Percentiles rank a stretch among this genome's conserved stretches.
phyloP scores from a whole-genome alignment of 2,329 filamentous ascomycete genomes.

The Fusarium sp. region DNA sequence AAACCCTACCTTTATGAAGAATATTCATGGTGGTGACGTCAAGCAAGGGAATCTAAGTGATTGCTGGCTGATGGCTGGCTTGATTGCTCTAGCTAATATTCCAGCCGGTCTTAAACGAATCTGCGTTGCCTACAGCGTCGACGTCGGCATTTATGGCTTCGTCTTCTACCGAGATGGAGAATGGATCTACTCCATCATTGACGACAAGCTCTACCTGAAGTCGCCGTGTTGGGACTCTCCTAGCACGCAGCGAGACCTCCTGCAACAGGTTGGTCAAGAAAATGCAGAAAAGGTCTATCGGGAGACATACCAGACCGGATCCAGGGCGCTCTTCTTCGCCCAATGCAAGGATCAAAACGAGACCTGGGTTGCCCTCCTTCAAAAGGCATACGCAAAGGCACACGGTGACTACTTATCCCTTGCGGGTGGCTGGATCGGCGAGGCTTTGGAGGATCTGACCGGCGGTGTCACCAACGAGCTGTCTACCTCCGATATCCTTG shows the following conservation, averaged over 20 bases:
- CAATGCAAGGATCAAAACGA: conserved; percentile 82
- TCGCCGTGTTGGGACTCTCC: conserved; percentile 86
- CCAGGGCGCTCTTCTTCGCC: conserved; percentile 81
- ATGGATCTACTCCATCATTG: conserved; percentile 94
- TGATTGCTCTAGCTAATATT: conserved; percentile 82
- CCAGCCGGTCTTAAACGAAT: conserved; percentile 77
- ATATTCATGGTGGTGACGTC: conserved; percentile 77
- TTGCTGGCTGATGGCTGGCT: conserved; percentile 84
- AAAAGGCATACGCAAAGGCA: conserved; percentile 87
- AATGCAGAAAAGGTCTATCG: conserved; percentile 79
- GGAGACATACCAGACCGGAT: conserved; percentile 79
- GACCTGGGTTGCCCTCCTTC: conserved; percentile 83
- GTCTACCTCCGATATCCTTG: conserved; percentile 77
- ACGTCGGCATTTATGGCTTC: conserved; percentile 88
- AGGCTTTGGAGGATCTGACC: conserved; percentile 70
- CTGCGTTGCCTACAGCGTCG: conserved; percentile 80
- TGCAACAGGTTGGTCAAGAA: conserved; percentile 80
- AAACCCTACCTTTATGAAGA: conserved; percentile 75
- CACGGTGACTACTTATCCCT: conserved; percentile 82
- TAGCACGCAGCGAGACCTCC: conserved; percentile 77
- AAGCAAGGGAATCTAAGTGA: conserved; percentile 82
- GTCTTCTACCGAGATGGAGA: conserved; percentile 90
- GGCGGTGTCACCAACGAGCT: conserved; percentile 79
- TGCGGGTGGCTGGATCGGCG: conserved; percentile 76
- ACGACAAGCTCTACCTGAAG: conserved; percentile 82